Conservation (phyloP, 257 asterid genomes). For the Catharanthus roseus region DNA sequence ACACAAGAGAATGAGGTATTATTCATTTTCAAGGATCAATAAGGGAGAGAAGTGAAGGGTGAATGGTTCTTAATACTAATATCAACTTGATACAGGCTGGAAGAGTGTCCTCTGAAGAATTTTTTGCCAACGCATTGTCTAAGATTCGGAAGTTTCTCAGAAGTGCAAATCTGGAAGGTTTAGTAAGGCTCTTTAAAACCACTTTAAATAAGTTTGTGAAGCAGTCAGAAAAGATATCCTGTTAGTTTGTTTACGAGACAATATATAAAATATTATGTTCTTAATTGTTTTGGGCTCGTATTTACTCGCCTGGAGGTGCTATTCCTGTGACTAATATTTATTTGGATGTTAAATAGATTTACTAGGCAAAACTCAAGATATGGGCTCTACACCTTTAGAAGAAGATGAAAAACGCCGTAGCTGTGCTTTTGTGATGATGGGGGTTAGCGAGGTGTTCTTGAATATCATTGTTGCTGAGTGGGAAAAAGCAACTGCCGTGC, state of each 20-base stretch:
- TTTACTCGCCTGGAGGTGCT: neutral
- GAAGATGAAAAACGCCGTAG: constrained; percentile 48
- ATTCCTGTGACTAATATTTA: constrained; percentile 14
- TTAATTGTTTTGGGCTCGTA: neutral
- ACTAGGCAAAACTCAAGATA: constrained; percentile 42
- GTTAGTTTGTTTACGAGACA: neutral
- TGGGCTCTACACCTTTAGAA: constrained; percentile 37
- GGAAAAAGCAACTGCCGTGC: constrained; percentile 41
- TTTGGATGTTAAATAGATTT: constrained; percentile 51
- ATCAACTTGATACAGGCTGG: constrained; percentile 43
- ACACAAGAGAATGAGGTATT: constrained; percentile 78
- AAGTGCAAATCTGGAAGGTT: constrained; percentile 67
- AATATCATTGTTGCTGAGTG: constrained; percentile 56
- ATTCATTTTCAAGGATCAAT: constrained; percentile 1
- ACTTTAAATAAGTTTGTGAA: neutral
- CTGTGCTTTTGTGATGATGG: constrained; percentile 46
- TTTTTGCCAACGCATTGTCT: constrained; percentile 52
- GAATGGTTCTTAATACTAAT: constrained; percentile 17
- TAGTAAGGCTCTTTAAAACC: constrained; percentile 4
- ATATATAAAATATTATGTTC: neutral
- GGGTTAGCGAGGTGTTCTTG: constrained; percentile 64
- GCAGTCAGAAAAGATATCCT: constrained; percentile 2
- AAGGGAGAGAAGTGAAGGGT: neutral
- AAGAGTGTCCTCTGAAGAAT: constrained; percentile 51
- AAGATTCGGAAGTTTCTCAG: constrained; percentile 56